Evolutionary conservation across 768 basidiomycete genomes (phyloP), one percentile per base, ranked within the genome.

Genomic region (Lanmaoa pseudosensibilis): DNA sequence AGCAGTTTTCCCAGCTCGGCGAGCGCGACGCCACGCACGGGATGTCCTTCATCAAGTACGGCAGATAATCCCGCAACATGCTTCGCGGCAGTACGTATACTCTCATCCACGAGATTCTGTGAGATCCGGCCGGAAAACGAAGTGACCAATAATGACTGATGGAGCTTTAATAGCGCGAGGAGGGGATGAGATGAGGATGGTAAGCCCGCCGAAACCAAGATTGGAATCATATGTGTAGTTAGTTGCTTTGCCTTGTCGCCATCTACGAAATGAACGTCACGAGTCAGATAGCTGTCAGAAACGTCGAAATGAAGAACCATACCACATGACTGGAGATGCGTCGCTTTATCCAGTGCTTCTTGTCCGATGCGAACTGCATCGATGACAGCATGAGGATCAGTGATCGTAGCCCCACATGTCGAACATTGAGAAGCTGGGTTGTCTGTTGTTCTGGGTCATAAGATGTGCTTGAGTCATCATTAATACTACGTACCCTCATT

Each of bases 1-100:
- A 94, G 77, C 8, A 94, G 73, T 73, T 93, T 94, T 0, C 90
- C 92, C 7, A 92, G 76, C 68, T 95, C 93, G 3, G 87, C 85
- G 9, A 87, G 74, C 5, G 88, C 84, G 23, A 95, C 74, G 0
- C 83, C 91, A 1, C 90, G 80, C 1, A 88, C 80, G 0, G 94
- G 93, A 68, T 96, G 94, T 2, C 88, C 89, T 11, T 75, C 69
- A 0, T 75, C 70, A 18, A 92, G 78, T 3, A 90, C 66, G 13
- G 66, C 69, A 5, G 72, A 67, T 6, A 92, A 64, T 1, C 86
- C 93, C 0, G 78, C 73, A 21, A 74, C 75, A 11, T 81, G 75
- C 43, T 80, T 79, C 16, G 80, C 79, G 1, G 86, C 81, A 5
- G 78, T 77, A 25, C 83, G 78, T 57, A 92, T 80, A 2, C 80